Conservation (phyloP, 805 yeast species). For the Saccharomycodes ludwigii region DNA sequence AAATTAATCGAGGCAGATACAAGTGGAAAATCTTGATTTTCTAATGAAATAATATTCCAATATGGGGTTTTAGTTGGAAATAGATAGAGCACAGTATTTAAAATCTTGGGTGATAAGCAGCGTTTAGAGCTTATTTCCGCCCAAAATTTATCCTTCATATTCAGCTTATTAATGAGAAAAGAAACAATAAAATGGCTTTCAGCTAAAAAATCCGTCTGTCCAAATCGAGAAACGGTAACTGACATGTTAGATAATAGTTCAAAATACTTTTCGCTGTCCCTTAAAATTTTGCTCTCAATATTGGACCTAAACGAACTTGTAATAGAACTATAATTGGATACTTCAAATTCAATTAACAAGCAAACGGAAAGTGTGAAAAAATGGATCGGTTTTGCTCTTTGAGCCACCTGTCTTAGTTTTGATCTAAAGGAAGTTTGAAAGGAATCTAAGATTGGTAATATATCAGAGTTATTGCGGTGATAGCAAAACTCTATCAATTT, state of each 20-base stretch:
- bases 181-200: conserved; percentile 14
- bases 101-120: conserved; percentile 11
- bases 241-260: conserved; percentile 14
- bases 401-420: conserved; percentile 12
- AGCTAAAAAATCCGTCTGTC: conserved; percentile 7
- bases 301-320: conserved; percentile 8
- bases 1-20: conserved; percentile 11
- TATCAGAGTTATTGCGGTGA: conserved; percentile 11
- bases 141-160: conserved; percentile 13
- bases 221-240: conserved; percentile 1
- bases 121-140: conserved; percentile 7
- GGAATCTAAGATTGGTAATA: conserved; percentile 11
- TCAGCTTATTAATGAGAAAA: conserved; percentile 7
- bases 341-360: conserved; percentile 17
- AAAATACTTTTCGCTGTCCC: conserved; percentile 18
- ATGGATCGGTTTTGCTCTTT: conserved; percentile 21
- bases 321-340: conserved; percentile 13
- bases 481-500: conserved; percentile 12
- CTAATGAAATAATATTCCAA: conserved; percentile 15
- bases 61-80: conserved; percentile 11
- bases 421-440: conserved; percentile 19
- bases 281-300: conserved; percentile 13
- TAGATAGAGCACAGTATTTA: conserved; percentile 9
- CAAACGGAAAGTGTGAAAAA: conserved; percentile 20
- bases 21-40: conserved; percentile 5